Conservation (phyloP, 2,329 filamentous ascomycete species). For the Calonectria crousiana region DNA sequence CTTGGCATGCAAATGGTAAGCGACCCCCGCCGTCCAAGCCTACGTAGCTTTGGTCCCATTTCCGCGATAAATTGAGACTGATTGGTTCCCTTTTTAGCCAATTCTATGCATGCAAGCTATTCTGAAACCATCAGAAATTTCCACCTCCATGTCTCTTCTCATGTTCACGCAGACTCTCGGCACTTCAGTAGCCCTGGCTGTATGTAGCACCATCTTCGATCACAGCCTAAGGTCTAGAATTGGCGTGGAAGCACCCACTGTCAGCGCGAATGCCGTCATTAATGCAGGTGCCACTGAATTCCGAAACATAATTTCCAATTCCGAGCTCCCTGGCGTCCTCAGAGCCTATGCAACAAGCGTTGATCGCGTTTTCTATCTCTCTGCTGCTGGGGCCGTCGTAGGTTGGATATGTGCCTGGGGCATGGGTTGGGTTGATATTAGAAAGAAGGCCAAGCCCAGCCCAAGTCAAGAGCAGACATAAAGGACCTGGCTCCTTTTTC, state of each 20-base stretch:
- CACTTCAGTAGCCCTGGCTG: neutral
- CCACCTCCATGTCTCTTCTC: constrained; percentile 4
- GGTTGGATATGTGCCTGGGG: neutral
- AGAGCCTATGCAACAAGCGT: neutral
- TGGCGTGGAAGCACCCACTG: neutral
- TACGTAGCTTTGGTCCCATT: neutral
- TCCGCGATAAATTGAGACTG: neutral
- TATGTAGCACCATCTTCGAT: constrained; percentile 4
- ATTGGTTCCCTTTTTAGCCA: neutral
- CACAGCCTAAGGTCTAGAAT: neutral
- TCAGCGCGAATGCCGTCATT: neutral
- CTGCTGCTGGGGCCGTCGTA: neutral
- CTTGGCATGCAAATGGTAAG: constrained; percentile 10
- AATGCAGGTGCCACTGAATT: neutral
- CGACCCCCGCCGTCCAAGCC: neutral
- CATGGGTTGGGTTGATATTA: constrained; percentile 7
- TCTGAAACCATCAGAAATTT: neutral
- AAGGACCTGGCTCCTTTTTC: neutral
- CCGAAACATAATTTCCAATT: neutral
- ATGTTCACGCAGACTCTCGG: constrained; percentile 5
- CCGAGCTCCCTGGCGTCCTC: neutral
- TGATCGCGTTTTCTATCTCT: neutral
- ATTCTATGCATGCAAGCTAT: neutral
- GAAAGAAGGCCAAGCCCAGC: neutral
- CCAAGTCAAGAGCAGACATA: neutral